Evolutionary conservation across 805 yeast genomes (phyloP), one percentile per base, ranked within the genome.

Genomic region (fission yeast (Schizosaccharomyces pombe)): DNA sequence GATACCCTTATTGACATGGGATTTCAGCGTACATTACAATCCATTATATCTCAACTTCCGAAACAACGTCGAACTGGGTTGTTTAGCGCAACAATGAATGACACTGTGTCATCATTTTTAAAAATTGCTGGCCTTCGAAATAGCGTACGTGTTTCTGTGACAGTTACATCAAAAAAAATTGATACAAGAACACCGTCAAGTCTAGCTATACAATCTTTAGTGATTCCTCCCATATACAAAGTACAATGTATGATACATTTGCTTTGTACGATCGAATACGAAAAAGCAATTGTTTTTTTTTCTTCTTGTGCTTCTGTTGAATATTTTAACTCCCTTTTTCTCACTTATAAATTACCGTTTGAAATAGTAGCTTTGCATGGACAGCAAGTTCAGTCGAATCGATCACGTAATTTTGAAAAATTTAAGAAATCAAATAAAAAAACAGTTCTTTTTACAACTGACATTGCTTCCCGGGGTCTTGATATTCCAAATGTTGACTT

Each of bases 391-490:
- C 80, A 94, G 0, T 77, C 75, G 52, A 76, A 94, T 14, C 74
- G 99, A 59, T 67, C 81, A 54, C 82, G 77, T 63, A 83, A 95
- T 0, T 68, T 89, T 47, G 71, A 72, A 9, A 68, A 65, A 33
- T 91, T 89, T 63, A 64, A 78, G 0, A 72, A 72, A 0, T 57
- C 61, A 3, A 62, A 63, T 5, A 52, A n/a, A 32, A 79, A 77
- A 58, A 71, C 79, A 8, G 76, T 89, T 0, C 67, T 91, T 26
- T 69, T 91, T 67, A 86, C 98, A 1, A 91, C 98, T 0, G 98
- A 91, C 71, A 95, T 91, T n/a, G 96, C 98, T 0, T 95, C 97
- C 0, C 74, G 98, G 63, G 98, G 98, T 47, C 76, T 91, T 24
- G 98, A 91, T 69, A 80, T 91, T 30, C 94, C 95, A 0, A 91